phyloP scores from a whole-genome alignment of 1,284 basidiomycete species.

The Sporisorium scitamineum region DNA sequence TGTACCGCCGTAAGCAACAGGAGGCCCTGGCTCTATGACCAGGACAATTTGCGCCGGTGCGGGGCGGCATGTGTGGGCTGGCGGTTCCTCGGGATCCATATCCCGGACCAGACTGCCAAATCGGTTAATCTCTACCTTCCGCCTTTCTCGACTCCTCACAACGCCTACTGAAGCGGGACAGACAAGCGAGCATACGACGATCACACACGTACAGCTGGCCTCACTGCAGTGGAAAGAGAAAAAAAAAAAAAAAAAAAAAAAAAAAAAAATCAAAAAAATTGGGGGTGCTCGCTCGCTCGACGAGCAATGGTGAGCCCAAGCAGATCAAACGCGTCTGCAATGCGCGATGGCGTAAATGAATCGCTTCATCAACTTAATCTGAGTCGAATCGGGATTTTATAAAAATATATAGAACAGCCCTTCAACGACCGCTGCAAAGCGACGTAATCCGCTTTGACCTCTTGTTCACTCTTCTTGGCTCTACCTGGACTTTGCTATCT shows the following conservation, averaged over 20 bases:
- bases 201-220: neutral
- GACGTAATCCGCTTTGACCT: slow-evolving; percentile 6
- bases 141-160: too few species aligned
- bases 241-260: too few species aligned
- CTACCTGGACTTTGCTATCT: neutral
- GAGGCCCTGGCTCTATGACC: too few species aligned
- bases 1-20: too few species aligned
- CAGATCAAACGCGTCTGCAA: slow-evolving; percentile 4
- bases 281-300: neutral
- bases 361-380: neutral
- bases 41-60: neutral
- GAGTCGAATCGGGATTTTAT: neutral
- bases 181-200: neutral
- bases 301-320: neutral
- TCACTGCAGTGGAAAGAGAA: neutral
- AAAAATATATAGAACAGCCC: neutral
- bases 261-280: too few species aligned
- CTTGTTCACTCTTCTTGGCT: neutral
- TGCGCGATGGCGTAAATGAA: slow-evolving; percentile 27
- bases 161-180: too few species aligned
- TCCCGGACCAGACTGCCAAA: neutral
- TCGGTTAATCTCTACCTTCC: too few species aligned
- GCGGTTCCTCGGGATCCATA: neutral
- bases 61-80: neutral
- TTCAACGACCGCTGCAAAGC: slow-evolving; percentile 1